Conservation (phyloP, 2,329 filamentous ascomycete genomes). For the Diaporthe australafricana region DNA sequence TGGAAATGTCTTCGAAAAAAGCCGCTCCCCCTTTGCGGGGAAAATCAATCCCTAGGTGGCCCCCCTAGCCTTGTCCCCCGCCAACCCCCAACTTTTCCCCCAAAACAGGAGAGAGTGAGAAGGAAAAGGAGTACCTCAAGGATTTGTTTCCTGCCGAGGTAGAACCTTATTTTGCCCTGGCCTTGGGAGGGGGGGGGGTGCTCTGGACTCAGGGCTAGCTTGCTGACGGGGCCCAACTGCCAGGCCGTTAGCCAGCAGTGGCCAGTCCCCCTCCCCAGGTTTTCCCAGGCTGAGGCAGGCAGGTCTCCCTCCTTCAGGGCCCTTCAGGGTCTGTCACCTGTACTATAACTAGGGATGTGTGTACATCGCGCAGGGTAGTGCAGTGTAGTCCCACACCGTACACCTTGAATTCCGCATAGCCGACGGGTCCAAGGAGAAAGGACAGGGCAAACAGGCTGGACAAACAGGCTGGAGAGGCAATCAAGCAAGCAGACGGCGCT, state of each 20-base stretch:
- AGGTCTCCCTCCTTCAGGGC: too few relatives aligned
- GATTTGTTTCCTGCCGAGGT: constrained; percentile 13
- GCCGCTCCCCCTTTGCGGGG: constrained; percentile 3
- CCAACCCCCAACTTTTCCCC: not conserved
- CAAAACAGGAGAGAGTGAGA: not conserved
- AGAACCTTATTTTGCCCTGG: constrained; percentile 10
- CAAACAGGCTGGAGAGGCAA: too few relatives aligned
- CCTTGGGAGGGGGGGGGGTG: not conserved
- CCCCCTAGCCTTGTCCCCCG: not conserved
- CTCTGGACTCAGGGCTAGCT: not conserved
- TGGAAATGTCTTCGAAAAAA: not conserved
- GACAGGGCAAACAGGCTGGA: too few relatives aligned
- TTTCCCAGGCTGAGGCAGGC: not conserved
- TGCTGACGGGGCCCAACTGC: constrained; percentile 10
- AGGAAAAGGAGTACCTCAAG: not conserved
- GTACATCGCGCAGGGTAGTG: not conserved
- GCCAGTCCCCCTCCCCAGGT: not conserved
- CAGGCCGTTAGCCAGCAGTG: not conserved
- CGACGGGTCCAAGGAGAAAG: not conserved
- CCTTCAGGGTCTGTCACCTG: not conserved
- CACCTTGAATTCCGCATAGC: not conserved
- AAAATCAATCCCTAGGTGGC: not conserved
- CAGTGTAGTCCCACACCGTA: not conserved
- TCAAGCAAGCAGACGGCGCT: too few relatives aligned
- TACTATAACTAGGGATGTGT: too few relatives aligned